These are phyloP conservation scores for Phytophthora pisi DNA, from an alignment of 352 stramenopile species.

Conservation along the genomic window DNA sequence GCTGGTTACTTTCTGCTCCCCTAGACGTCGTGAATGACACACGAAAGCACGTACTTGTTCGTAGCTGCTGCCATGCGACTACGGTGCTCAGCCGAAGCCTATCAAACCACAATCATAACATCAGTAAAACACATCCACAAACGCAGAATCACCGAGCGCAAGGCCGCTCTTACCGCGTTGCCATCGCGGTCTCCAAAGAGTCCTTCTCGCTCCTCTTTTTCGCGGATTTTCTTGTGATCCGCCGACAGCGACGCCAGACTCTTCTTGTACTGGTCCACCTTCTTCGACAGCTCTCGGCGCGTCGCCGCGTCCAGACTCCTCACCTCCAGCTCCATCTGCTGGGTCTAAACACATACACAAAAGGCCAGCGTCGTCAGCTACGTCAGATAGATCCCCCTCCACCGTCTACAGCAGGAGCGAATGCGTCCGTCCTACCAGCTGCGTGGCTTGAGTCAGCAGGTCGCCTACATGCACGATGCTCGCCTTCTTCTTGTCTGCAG, in stretches of 20 bases:
- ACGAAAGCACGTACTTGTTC: conserved; percentile 59
- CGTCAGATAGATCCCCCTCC: not conserved
- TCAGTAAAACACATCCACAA: conserved; percentile 1
- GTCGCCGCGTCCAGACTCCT: conserved; percentile 80
- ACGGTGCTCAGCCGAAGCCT: conserved; percentile 72
- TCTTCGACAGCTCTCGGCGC: conserved; percentile 87
- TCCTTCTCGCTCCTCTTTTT: conserved; percentile 84
- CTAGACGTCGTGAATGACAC: not conserved
- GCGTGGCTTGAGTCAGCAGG: conserved; percentile 80
- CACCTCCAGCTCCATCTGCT: conserved; percentile 91
- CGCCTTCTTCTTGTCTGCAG: conserved; percentile 86
- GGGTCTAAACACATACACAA: conserved; percentile 52
- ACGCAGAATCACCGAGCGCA: not conserved
- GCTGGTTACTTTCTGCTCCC: not conserved
- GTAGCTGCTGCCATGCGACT: conserved; percentile 82
- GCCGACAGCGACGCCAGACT: conserved; percentile 80
- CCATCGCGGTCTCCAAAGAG: conserved; percentile 83
- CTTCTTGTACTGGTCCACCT: conserved; percentile 91
- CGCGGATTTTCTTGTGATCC: conserved; percentile 82
- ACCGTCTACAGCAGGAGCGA: not conserved
- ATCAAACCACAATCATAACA: conserved; percentile 22
- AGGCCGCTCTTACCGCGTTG: conserved; percentile 47
- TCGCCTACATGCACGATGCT: conserved; percentile 83
- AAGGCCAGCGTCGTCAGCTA: not conserved
- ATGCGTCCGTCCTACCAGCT: conserved; percentile 55